Evolutionary conservation across 192 early-diverging fungal genomes (phyloP).

Genomic region (Coemansia sp.): DNA sequence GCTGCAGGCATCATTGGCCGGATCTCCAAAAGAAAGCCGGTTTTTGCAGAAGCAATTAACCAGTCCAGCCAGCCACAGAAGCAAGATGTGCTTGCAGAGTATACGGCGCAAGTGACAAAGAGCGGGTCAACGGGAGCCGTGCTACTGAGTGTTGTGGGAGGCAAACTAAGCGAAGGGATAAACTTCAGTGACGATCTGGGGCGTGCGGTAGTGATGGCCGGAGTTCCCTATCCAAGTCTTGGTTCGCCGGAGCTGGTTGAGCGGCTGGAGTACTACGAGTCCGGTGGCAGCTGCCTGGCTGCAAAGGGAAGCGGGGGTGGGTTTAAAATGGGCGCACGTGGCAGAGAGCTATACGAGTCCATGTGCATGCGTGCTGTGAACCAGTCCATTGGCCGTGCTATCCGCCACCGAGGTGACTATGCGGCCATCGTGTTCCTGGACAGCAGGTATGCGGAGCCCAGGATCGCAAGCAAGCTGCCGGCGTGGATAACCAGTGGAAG

Average conservation of each 20-base stretch:
- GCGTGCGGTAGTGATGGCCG: conserved; percentile 82
- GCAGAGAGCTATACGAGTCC: conserved; percentile 73
- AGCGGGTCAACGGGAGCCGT: conserved; percentile 61
- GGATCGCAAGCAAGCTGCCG: conserved; percentile 60
- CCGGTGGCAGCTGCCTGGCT: conserved; percentile 24
- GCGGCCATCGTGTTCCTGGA: conserved; percentile 84
- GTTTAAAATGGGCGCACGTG: conserved; percentile 52
- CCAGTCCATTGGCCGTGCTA: conserved; percentile 89
- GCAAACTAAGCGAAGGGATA: conserved; percentile 92
- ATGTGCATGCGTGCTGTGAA: conserved; percentile 93
- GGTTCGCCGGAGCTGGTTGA: conserved; percentile 73
- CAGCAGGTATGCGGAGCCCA: conserved; percentile 53
- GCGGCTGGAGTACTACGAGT: conserved; percentile 29
- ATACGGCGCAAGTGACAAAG: conserved; percentile 54
- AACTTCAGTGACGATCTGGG: conserved; percentile 88
- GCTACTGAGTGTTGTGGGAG: conserved; percentile 86
- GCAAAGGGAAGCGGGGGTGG: not conserved
- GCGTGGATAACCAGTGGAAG: conserved; percentile 59
- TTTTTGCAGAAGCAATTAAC: conserved; percentile 70
- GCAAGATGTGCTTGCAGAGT: conserved; percentile 62
- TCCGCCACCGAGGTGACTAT: conserved; percentile 87
- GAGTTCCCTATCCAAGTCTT: conserved; percentile 83
- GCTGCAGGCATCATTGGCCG: conserved; percentile 41
- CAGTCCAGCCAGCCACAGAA: conserved; percentile 36
- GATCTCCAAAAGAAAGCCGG: conserved; percentile 63